Evolutionary conservation across 1,139 yeast genomes (phyloP), one percentile per base, ranked within the genome.

Genomic region (Scheffersomyces cryptocercus): DNA sequence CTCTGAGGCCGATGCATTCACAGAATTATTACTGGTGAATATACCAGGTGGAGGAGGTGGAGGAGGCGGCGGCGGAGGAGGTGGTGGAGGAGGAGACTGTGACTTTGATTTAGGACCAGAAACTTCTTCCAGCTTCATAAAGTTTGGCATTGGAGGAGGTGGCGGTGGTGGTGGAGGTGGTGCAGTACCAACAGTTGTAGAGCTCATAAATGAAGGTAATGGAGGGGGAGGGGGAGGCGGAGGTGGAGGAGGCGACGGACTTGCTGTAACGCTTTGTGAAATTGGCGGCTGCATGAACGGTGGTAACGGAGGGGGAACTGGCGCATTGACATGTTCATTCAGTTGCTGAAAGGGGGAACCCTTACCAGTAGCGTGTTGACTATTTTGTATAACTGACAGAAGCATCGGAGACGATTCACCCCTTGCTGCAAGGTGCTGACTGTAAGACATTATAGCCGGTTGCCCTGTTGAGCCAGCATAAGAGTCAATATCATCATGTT

Each of bases 91-190:
- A 2, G 65, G 56, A n/a, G 60, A 51, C 16, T 58, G 58, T 11
- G 59, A 57, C 3, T 52, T 50, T 5, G 51, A 49, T 14, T 48
- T 59, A 26, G 31, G 44, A 39, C 49, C 38, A 42, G 50, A 46
- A 6, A 49, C 56, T 15, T 15, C 44, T 10, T 48, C 29, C 40
- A 10, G 12, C 40, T 39, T 43, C 29, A 53, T 42, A 40, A 56
- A 51, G 9, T 30, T 47, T 7, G 70, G 67, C 3, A 63, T 47
- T n/a, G 70, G 69, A 2, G 74, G 70, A 3, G 73, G 70, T 26
- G 41, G 30, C 7, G 38, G 36, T 29, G 40, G 30, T 11, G 38
- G 36, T 24, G 39, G 16, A 13, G 14, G 28, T 31, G 20, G 20
- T 16, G 20, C 6, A 28, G 12, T 14, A 31, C 20, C 35, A 10